These are phyloP conservation scores for Xylaria sp. DNA, from an alignment of 2,329 filamentous ascomycete species.

Conservation along the genomic window DNA sequence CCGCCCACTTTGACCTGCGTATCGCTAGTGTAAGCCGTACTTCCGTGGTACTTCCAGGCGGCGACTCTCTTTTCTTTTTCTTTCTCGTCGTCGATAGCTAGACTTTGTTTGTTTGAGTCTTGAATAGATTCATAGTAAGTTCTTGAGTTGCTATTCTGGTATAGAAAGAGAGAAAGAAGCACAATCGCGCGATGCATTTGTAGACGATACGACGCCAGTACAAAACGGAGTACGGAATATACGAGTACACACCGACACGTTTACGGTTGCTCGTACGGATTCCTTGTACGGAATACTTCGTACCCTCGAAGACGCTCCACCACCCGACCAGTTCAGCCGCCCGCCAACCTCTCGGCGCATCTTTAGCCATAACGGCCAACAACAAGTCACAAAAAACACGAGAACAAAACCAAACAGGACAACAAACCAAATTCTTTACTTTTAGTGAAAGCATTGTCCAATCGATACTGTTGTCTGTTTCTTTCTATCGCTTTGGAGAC, in stretches of 20 bases:
- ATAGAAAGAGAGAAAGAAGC: not conserved
- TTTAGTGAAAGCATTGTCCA: too few relatives aligned
- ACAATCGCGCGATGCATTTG: not conserved
- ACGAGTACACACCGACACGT: not conserved
- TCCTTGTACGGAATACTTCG: too few relatives aligned
- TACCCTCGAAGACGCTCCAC: not conserved
- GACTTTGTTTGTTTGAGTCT: not conserved
- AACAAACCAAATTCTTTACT: not conserved
- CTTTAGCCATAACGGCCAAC: not conserved
- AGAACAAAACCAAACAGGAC: not conserved
- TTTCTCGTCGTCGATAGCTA: not conserved
- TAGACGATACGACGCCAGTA: not conserved
- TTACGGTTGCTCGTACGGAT: too few relatives aligned
- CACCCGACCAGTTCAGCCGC: constrained; percentile 17
- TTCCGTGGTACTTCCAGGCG: not conserved
- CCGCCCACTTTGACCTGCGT: too few relatives aligned
- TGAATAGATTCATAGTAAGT: not conserved
- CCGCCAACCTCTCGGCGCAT: not conserved
- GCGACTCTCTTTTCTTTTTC: not conserved
- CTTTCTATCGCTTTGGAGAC: too few relatives aligned
- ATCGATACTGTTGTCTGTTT: too few relatives aligned
- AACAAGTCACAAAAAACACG: not conserved
- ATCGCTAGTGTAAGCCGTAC: not conserved
- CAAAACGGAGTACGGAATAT: not conserved
- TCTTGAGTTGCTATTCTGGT: not conserved